phyloP scores from a whole-genome alignment of 2,329 filamentous ascomycete genomes.

The Stagonosporopsis rhizophila region DNA sequence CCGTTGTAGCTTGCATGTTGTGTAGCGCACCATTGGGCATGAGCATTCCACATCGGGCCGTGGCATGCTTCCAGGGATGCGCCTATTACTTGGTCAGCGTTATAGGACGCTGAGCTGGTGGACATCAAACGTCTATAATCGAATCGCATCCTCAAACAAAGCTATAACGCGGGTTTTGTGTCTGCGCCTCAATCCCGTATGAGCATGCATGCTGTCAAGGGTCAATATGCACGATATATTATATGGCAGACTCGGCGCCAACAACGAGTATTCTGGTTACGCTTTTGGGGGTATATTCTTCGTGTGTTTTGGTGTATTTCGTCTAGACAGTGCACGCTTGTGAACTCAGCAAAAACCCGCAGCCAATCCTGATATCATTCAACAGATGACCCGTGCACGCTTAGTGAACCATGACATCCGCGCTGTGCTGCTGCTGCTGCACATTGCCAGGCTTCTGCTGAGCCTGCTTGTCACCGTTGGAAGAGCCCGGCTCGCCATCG shows the following conservation, averaged over 20 bases:
- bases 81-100: background rate
- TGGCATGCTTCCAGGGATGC: background rate
- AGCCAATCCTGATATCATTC: conserved; percentile 1
- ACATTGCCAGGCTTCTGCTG: conserved; percentile 35
- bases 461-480: conserved; percentile 45
- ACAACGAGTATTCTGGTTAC: background rate
- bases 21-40: conserved; percentile 20
- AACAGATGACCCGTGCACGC: background rate
- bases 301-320: background rate
- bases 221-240: background rate
- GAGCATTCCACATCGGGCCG: conserved; percentile 1
- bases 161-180: background rate
- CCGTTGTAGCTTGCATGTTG: conserved; percentile 10
- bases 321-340: conserved; percentile 17
- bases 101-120: background rate
- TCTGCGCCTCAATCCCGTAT: background rate
- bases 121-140: background rate
- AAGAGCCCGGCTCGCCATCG: conserved; percentile 53
- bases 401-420: conserved; percentile 54
- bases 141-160: background rate
- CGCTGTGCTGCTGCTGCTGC: conserved; percentile 34
- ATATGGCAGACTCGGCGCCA: background rate
- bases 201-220: background rate
- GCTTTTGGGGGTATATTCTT: conserved; percentile 1
- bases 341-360: conserved; percentile 11